Evolutionary conservation across 768 basidiomycete species (phyloP).

Genomic region (Guyanaporus albipodus): DNA sequence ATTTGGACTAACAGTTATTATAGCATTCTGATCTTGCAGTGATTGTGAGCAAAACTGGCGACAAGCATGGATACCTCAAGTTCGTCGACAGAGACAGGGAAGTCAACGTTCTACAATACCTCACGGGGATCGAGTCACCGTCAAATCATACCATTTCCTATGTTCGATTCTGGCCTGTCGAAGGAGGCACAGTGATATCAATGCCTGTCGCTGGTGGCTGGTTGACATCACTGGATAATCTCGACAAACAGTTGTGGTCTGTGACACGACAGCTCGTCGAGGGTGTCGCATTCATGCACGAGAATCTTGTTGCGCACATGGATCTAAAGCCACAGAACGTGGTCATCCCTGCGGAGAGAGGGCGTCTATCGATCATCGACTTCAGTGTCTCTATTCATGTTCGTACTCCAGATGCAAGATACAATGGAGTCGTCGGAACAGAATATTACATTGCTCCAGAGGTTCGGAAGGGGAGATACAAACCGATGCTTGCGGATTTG

Average conservation of each 20-base stretch:
- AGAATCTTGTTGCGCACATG: constrained; percentile 13
- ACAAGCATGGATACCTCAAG: constrained; percentile 5
- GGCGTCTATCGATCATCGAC: background rate
- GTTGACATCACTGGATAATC: background rate
- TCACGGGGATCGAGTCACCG: background rate
- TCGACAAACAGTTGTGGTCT: background rate
- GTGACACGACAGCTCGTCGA: background rate
- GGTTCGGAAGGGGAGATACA: background rate
- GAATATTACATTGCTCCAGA: background rate
- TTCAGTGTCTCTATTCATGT: background rate
- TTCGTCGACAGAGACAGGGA: constrained; percentile 2
- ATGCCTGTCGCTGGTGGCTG: background rate
- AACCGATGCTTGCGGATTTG: background rate
- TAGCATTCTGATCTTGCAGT: background rate
- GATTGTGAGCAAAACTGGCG: background rate
- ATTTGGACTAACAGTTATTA: background rate
- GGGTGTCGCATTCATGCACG: constrained; percentile 10
- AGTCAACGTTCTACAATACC: constrained; percentile 5
- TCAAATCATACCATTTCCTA: constrained; percentile 10
- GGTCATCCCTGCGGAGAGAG: background rate
- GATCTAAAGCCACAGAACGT: constrained; percentile 11
- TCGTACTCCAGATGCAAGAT: background rate
- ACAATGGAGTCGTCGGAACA: background rate
- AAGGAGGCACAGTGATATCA: background rate
- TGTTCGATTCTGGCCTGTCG: constrained; percentile 2